A percentile compares a stretch with the other conserved stretches of the same genome.
Evolutionary conservation across 108 stramenopile genomes (phyloP).

Genomic region (Pseudonitzschia multiseries): DNA sequence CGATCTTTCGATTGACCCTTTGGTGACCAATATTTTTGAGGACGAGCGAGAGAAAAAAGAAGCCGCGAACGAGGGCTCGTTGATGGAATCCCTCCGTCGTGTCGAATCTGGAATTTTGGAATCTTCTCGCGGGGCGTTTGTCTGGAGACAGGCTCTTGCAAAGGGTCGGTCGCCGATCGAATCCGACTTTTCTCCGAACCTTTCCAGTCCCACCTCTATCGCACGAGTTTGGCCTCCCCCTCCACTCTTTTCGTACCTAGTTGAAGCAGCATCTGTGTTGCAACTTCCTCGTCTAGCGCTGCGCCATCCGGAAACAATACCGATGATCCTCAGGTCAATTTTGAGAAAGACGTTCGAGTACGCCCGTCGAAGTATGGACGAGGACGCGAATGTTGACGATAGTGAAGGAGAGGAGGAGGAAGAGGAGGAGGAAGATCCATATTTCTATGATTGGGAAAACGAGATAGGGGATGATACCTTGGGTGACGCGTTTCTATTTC

Average conservation of each 20-base stretch:
- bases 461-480: conserved; percentile 24
- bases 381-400: conserved; percentile 14
- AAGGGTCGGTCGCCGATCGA: conserved; percentile 38
- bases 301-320: conserved; percentile 60
- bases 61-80: background rate
- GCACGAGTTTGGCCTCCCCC: conserved; percentile 48
- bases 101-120: conserved; percentile 8
- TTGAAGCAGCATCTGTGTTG: conserved; percentile 30
- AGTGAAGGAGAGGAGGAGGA: conserved; percentile 27
- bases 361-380: conserved; percentile 17
- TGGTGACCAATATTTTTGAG: conserved; percentile 11
- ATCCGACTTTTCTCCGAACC: conserved; percentile 23
- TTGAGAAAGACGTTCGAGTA: conserved; percentile 46
- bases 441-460: conserved; percentile 16
- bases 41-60: background rate
- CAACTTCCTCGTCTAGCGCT: conserved; percentile 61
- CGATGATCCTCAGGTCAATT: conserved; percentile 49
- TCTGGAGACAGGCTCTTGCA: conserved; percentile 31
- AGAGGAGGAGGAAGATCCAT: background rate
- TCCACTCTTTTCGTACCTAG: conserved; percentile 51
- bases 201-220: background rate
- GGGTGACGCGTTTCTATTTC: conserved; percentile 5
- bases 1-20: conserved; percentile 18
- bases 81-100: conserved; percentile 9
- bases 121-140: conserved; percentile 25